phyloP scores from a whole-genome alignment of 2,329 filamentous ascomycete species.

The Periconia sp. region DNA sequence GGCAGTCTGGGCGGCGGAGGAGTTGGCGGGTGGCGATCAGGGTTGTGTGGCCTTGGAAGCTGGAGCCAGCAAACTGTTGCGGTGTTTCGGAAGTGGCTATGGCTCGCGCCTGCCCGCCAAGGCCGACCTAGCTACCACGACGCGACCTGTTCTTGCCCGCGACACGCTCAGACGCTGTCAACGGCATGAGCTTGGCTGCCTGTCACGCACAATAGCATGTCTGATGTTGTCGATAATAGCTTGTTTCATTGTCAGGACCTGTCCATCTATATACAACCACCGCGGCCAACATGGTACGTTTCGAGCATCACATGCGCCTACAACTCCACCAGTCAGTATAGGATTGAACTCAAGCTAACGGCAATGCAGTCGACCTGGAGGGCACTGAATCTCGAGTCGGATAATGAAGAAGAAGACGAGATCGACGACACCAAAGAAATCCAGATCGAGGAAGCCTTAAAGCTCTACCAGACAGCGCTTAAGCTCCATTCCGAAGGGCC shows the following conservation, averaged over 20 bases:
- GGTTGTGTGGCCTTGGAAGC: constrained; percentile 9
- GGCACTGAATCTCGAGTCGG: constrained; percentile 91
- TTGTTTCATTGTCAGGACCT: background rate
- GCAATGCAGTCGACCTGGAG: constrained; percentile 66
- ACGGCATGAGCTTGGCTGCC: constrained; percentile 1
- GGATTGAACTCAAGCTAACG: background rate
- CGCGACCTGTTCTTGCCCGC: constrained; percentile 1
- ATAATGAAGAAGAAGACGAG: constrained; percentile 88
- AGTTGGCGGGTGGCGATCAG: constrained; percentile 10
- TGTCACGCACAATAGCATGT: background rate
- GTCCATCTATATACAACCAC: constrained; percentile 2
- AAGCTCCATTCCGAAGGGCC: constrained; percentile 91
- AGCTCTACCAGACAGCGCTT: constrained; percentile 88
- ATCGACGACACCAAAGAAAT: constrained; percentile 95
- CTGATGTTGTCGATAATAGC: background rate
- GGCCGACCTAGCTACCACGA: background rate
- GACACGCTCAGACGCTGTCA: too few species aligned
- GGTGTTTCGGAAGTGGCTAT: constrained; percentile 12
- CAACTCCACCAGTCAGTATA: background rate
- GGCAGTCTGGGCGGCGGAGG: constrained; percentile 13
- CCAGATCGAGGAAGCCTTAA: constrained; percentile 95
- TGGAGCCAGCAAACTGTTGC: constrained; percentile 1
- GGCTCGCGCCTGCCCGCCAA: constrained; percentile 8
- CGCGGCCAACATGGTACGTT: constrained; percentile 7
- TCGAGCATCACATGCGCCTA: constrained; percentile 7